Base-by-base conservation (phyloP, 2,329 filamentous ascomycete species). In the Colletotrichum siamense region DNA sequence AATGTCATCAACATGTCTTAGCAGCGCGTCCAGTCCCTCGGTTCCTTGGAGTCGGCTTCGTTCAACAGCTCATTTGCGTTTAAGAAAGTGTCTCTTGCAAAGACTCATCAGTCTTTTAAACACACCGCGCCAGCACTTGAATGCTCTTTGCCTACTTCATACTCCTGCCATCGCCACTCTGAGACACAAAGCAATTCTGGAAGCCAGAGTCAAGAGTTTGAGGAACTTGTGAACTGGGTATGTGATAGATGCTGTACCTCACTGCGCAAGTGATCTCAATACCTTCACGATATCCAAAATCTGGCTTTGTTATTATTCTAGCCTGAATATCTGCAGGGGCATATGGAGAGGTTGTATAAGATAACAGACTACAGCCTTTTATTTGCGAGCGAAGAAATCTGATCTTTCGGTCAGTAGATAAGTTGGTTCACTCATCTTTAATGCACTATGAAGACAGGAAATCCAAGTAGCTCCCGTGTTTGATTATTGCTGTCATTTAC, bases 241-340 rank as follows among this genome's bases (percentile, higher is more conserved):
- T 49, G 18, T 22, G 18, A n/a, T 3, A 12, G 39, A 49, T 2
- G 0, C 1, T 10, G 5, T 44, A 44, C 39, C 39, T n/a, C 39
- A 22, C 18, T 22, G 9, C 39, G 15, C 15, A 16, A 8, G 34
- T 16, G 15, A 16, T 8, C 34, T 16, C 1, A 5, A 4, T 36
- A 16, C 34, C 34, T 36, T 36, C 34, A 36, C 7, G 8, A 36
- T 5, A 36, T 16, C 0, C 4, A 16, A 8, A 36, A 16, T 0
- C 15, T 36, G 0, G 34, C 7, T 36, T 16, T 0, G 15, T 36
- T 36, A 44, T 5, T n/a, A n/a, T 44, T 44, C 16, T 18, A 0
- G 7, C 36, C 36, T 44, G 0, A n/a, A n/a, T 12, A 44, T n/a
- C 39, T 44, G 18, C 18, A n/a, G 18, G 18, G 3, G 5, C 2